Conservation (phyloP, 2,329 filamentous ascomycete species). For the Trichocomaceae sp. region DNA sequence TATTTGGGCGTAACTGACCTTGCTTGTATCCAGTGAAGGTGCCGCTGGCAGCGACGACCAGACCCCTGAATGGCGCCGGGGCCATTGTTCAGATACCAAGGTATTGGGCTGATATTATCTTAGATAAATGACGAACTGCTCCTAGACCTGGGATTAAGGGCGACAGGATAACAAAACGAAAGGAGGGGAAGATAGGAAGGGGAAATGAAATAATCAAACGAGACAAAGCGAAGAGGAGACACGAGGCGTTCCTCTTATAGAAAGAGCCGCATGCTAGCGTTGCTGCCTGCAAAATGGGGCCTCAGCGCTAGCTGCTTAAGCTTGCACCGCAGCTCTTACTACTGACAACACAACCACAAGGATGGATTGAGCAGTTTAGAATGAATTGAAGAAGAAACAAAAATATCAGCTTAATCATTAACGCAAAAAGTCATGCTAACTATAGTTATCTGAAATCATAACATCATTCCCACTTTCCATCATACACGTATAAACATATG, state of each 20-base stretch:
- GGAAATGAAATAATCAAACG: neutral
- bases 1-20: conserved; percentile 21
- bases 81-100: conserved; percentile 18
- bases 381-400: too few relatives aligned
- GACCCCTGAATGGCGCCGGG: conserved; percentile 22
- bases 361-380: too few relatives aligned
- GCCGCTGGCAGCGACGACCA: conserved; percentile 53
- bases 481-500: neutral
- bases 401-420: neutral
- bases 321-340: too few relatives aligned
- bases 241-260: neutral
- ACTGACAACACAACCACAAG: too few relatives aligned
- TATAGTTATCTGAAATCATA: neutral
- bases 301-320: neutral
- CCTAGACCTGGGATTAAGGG: neutral
- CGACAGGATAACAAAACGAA: neutral
- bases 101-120: neutral
- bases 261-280: neutral
- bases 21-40: conserved; percentile 53
- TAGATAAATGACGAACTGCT: neutral
- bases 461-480: neutral
- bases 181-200: neutral
- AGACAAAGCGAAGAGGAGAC: neutral
- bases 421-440: neutral
- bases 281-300: conserved; percentile 1